Evolutionary conservation across 1,284 basidiomycete species (phyloP), one percentile per base, ranked within the genome.

Genomic region (Trichosporon sp.): DNA sequence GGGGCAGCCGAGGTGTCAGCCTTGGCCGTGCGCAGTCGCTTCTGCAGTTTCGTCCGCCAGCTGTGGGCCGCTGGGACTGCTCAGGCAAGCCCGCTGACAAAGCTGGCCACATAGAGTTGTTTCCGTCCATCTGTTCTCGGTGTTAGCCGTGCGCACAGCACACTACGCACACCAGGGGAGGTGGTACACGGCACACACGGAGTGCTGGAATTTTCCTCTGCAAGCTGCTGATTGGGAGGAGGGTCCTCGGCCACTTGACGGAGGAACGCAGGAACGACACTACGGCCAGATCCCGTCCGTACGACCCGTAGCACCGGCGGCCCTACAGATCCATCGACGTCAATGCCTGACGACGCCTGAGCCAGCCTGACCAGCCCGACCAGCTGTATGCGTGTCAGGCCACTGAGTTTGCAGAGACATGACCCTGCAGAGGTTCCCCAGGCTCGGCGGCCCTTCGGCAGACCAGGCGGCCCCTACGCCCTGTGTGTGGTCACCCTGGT

Each of bases 151-250:
- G 51, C 19, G 21, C 51, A 54, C 8, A 54, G 51, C 51, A 16
- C n/a, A 11, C 51, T 10, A 7, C 35, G 35, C 35, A 37, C 35
- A 37, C 35, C 51, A 54, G 16, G 46, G 8, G 19, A n/a, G 35
- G 26, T 10, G 26, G 8, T 21, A 26, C 51, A 21, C 19, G 51
- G 51, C 51, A 26, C 51, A 19, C 51, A 54, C 8, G 19, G 19
- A 54, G 51, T 54, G 51, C 51, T 54, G 51, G 51, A 54, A 54
- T 54, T 54, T 54, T 54, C 51, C 51, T 54, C 46, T 26, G 51
- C 51, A 7, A 4, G 1, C 21, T 19, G n/a, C 51, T 54, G 51
- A 54, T 54, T 54, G 51, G 51, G 16, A 46, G 43, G 11, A 14
- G 16, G 26, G 8, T 10, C 38, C 43, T 46, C 43, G 43, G 43